These are phyloP conservation scores for Picea abies DNA, from an alignment of 83 land plant genomes.

Conservation along the genomic window DNA sequence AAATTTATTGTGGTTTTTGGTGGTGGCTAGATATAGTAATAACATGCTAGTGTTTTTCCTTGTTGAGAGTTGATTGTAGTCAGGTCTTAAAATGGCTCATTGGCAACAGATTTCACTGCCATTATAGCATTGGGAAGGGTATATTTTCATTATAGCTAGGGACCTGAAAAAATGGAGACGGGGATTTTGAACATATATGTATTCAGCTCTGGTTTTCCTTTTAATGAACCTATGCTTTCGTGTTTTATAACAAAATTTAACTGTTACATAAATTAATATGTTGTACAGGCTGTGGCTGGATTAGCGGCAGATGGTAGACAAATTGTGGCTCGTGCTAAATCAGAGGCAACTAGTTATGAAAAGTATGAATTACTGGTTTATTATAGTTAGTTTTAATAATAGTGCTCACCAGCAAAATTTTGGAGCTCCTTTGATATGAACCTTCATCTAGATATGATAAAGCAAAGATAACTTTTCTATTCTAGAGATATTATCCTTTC, in stretches of 20 bases:
- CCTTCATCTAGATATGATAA: neutral
- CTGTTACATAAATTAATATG: neutral
- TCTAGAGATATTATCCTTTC: neutral
- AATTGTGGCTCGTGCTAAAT: slow-evolving; percentile 88
- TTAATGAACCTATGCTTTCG: neutral
- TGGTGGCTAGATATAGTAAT: too few species aligned
- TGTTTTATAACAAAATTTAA: neutral
- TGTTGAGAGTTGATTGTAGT: too few species aligned
- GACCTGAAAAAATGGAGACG: neutral
- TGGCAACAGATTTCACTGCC: neutral
- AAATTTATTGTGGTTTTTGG: too few species aligned
- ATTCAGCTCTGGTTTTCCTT: neutral
- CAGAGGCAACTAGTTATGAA: slow-evolving; percentile 82
- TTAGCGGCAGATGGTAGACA: slow-evolving; percentile 98
- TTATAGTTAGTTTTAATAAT: neutral
- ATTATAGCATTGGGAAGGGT: neutral
- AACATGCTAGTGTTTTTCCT: too few species aligned
- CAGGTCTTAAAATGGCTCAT: neutral
- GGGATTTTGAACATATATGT: neutral
- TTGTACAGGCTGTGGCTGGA: slow-evolving; percentile 90
- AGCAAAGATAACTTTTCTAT: neutral
- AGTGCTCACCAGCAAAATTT: neutral
- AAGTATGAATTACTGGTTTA: slow-evolving; percentile 37
- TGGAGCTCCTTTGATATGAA: neutral
- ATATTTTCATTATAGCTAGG: neutral